These are phyloP conservation scores for Pythium monospermum DNA, from an alignment of 352 stramenopile species.

Conservation along the genomic window DNA sequence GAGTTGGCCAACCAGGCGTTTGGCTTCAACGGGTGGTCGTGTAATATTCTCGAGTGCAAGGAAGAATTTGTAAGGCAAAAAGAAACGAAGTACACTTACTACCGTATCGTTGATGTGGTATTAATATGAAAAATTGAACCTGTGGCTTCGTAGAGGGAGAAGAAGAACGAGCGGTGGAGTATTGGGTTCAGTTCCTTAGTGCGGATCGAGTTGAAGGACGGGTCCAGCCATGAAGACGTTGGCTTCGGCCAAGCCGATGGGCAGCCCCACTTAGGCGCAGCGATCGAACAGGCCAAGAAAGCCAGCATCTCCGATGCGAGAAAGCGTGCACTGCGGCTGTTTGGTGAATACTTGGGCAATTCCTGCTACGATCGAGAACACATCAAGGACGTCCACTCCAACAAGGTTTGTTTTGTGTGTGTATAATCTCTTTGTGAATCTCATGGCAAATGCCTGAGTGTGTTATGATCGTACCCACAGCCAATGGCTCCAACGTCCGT, in stretches of 20 bases:
- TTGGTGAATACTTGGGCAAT: constrained; percentile 84
- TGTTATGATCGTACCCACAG: constrained; percentile 1
- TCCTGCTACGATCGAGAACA: constrained; percentile 87
- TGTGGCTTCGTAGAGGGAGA: constrained; percentile 38
- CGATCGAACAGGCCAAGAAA: constrained; percentile 84
- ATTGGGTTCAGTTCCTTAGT: constrained; percentile 76
- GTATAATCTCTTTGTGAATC: too few species aligned
- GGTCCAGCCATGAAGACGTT: constrained; percentile 77
- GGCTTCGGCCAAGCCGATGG: constrained; percentile 77
- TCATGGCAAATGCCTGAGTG: too few species aligned
- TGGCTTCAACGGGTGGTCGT: constrained; percentile 86
- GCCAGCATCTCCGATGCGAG: constrained; percentile 81
- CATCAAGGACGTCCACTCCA: constrained; percentile 73
- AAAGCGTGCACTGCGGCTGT: constrained; percentile 73
- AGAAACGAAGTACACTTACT: too few species aligned
- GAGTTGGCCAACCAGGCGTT: constrained; percentile 86
- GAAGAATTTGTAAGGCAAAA: too few species aligned
- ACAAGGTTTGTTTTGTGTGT: constrained; percentile 29
- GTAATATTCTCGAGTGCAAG: constrained; percentile 77
- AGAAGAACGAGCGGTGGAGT: constrained; percentile 65
- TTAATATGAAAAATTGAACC: too few species aligned
- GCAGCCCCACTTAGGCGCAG: constrained; percentile 63
- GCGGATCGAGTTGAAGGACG: constrained; percentile 83
- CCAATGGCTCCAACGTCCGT: constrained; percentile 4
- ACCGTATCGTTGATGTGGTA: too few species aligned